phyloP scores from a whole-genome alignment of 306 rosid genomes.

The Astragalus membranaceus region DNA sequence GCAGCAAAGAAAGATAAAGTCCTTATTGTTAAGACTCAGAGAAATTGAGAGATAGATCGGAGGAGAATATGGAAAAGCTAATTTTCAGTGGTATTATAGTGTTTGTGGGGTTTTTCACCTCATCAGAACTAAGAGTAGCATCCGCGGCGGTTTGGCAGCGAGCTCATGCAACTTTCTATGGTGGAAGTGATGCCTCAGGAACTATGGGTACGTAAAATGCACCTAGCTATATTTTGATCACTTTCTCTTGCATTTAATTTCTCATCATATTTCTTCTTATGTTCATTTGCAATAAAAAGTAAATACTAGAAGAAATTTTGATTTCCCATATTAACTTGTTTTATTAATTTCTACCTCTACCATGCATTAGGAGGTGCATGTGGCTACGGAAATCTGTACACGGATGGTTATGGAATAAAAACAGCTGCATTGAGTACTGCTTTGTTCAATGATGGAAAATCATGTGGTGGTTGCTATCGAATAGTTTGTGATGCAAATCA shows the following conservation, averaged over 20 bases:
- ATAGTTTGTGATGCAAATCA: slow-evolving; percentile 40
- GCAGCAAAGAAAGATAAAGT: slow-evolving; percentile 18
- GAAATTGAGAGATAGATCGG: not conserved
- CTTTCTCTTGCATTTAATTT: not conserved
- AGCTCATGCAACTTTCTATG: slow-evolving; percentile 64
- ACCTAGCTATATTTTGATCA: not conserved
- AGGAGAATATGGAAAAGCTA: slow-evolving; percentile 25
- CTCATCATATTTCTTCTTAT: not conserved
- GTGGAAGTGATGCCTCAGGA: slow-evolving; percentile 62
- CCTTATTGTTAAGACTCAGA: not conserved
- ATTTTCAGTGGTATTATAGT: slow-evolving; percentile 9
- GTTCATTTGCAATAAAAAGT: no score
- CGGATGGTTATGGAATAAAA: slow-evolving; percentile 47
- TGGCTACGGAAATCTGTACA: slow-evolving; percentile 56
- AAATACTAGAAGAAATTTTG: no score
- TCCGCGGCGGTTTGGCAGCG: slow-evolving; percentile 32
- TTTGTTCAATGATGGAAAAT: slow-evolving; percentile 49
- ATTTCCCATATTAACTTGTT: not conserved
- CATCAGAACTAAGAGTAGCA: slow-evolving; percentile 24
- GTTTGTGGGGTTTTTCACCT: slow-evolving; percentile 23
- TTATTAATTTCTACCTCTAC: not conserved
- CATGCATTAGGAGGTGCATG: slow-evolving; percentile 68
- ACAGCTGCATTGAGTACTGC: slow-evolving; percentile 66
- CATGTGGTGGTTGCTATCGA: slow-evolving; percentile 69
- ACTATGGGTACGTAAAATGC: slow-evolving; percentile 45